A percentile compares a stretch with the other conserved stretches of the same genome.
phyloP scores from a whole-genome alignment of 345 rosid genomes.

The Kandelia obovata region DNA sequence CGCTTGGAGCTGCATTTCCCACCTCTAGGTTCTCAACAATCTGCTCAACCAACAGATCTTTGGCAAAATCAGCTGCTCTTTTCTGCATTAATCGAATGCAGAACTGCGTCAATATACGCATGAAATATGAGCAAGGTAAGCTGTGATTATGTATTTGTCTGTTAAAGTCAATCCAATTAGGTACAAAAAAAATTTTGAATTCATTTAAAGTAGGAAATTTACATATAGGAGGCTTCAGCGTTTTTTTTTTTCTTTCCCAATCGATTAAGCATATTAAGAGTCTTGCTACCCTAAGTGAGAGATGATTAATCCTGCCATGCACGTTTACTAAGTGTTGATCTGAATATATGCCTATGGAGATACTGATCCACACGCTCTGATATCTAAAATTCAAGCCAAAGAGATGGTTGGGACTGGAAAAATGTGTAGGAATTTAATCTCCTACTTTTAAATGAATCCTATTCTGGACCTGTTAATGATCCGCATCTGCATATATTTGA shows the following conservation, averaged over 20 bases:
- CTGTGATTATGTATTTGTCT: too few species aligned
- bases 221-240: too few species aligned
- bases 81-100: background rate
- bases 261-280: conserved; percentile 13
- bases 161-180: too few species aligned
- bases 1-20: background rate
- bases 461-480: too few species aligned
- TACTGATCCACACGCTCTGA: conserved; percentile 26
- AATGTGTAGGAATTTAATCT: conserved; percentile 12
- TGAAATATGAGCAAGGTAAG: background rate
- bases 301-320: conserved; percentile 15
- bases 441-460: too few species aligned
- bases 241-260: background rate
- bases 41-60: background rate
- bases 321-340: background rate
- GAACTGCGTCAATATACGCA: background rate
- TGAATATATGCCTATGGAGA: background rate
- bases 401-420: conserved; percentile 15
- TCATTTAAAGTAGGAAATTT: too few species aligned
- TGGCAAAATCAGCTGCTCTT: background rate
- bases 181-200: too few species aligned
- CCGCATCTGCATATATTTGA: too few species aligned
- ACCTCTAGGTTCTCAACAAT: conserved; percentile 6
- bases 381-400: conserved; percentile 10
- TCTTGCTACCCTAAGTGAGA: conserved; percentile 18